Evolutionary conservation across 2,329 filamentous ascomycete species (phyloP), one percentile per base, ranked within the genome.

Genomic region (Apiospora kogelbergensis): DNA sequence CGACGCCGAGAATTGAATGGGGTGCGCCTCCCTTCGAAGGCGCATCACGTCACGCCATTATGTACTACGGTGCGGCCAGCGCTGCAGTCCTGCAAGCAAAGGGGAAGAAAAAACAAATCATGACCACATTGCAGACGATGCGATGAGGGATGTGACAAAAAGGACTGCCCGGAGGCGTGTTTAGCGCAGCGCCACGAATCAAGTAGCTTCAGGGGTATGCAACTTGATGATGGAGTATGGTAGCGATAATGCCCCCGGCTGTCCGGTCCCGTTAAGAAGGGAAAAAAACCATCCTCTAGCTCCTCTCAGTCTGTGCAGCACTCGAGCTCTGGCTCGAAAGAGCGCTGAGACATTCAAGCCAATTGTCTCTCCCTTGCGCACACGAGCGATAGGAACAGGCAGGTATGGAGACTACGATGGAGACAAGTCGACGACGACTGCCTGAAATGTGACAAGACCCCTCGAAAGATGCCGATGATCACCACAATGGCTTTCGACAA

Each of bases 331-430:
- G 37, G 26, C n/a, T 37, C 17, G 17, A 33, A 7, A 17, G 30
- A 30, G 45, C 30, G 63, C 41, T 45, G 44, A 65, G 41, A 65
- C 63, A 65, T 6, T 45, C 41, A n/a, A 45, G 41, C 41, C 63
- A 65, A 45, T 65, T 65, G 63, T 65, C 44, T 65, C 63, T 45
- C 41, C 41, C 30, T 4, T 30, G 63, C 45, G 41, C 63, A 30
- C 33, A 11, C 41, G 41, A 45, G 41, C 40, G 63, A 42, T 42
- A n/a, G 42, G 40, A 42, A 30, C 63, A 65, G 40, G 63, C 22
- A 65, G 63, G 22, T 15, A 17, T 17, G 48, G 20, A 26, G 63
- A n/a, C 63, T 15, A 30, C 30, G 30, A 60, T 60, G 53, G 53
- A 33, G 53, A 26, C 30, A 20, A n/a, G 10, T 22, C 30, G 48